These are phyloP conservation scores for Piper longum DNA, from an alignment of 164 flowering plant species.

Conservation along the genomic window DNA sequence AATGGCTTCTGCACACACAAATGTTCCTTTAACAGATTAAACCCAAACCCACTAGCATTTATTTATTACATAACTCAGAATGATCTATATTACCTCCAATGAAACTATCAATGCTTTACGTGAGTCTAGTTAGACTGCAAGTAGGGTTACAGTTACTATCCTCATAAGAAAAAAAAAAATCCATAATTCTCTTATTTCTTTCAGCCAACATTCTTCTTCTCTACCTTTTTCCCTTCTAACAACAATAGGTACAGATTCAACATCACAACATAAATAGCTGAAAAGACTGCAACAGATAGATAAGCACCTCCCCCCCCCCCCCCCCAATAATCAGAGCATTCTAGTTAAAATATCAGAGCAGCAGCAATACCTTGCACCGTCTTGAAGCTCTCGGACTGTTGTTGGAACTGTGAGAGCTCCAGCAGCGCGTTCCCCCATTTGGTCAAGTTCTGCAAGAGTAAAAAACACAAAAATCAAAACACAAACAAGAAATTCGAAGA, in stretches of 20 bases:
- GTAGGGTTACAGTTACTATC: background rate
- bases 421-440: conserved; percentile 83
- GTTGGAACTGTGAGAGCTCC: conserved; percentile 65
- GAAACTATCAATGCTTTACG: background rate
- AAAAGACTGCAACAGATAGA: too few relatives aligned
- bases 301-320: too few relatives aligned
- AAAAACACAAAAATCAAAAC: background rate
- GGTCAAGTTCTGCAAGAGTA: conserved; percentile 48
- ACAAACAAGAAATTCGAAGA: background rate
- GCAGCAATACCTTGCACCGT: conserved; percentile 42
- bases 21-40: background rate
- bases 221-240: too few relatives aligned
- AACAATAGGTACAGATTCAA: too few relatives aligned
- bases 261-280: too few relatives aligned
- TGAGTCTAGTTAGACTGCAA: background rate
- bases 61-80: background rate
- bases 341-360: too few relatives aligned
- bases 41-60: background rate
- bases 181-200: background rate
- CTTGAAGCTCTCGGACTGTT: conserved; percentile 31
- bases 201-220: background rate
- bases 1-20: conserved; percentile 35
- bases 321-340: too few relatives aligned
- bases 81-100: background rate
- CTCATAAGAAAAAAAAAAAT: background rate